Conservation (phyloP, 169 alveolate species). For the Plasmodium blacklocki region DNA sequence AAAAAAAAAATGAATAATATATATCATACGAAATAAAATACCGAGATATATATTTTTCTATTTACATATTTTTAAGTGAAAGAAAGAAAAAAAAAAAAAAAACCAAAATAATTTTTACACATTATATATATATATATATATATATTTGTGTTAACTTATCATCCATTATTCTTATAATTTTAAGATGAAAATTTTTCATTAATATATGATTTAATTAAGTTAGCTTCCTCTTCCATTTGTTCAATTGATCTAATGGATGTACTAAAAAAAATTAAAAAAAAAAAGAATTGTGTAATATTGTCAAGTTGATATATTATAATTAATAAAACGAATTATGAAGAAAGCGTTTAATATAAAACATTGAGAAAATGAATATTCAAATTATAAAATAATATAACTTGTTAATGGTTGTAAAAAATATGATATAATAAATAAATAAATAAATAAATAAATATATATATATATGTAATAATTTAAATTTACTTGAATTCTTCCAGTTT, state of each 20-base stretch:
- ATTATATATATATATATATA: background rate
- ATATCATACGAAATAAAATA: too few species aligned
- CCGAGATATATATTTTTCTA: too few species aligned
- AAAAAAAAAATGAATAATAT: too few species aligned
- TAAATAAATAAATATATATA: background rate
- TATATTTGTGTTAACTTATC: too few species aligned
- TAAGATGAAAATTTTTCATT: slow-evolving; percentile 14
- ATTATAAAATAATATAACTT: too few species aligned
- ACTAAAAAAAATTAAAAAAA: slow-evolving; percentile 26
- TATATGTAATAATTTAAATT: background rate
- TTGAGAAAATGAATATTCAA: too few species aligned
- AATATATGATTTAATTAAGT: slow-evolving; percentile 43
- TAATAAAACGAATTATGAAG: too few species aligned
- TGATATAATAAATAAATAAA: background rate
- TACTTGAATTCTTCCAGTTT: slow-evolving; percentile 76
- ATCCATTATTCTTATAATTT: background rate
- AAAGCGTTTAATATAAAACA: too few species aligned
- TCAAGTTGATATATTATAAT: too few species aligned
- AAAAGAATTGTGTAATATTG: slow-evolving; percentile 4
- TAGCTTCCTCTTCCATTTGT: slow-evolving; percentile 70
- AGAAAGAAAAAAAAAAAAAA: background rate
- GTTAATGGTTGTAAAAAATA: too few species aligned
- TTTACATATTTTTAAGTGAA: background rate
- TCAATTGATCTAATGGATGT: slow-evolving; percentile 51
- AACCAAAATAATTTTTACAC: background rate